Evolutionary conservation across 345 rosid species (phyloP).

Genomic region (Anastatica hierochuntica): DNA sequence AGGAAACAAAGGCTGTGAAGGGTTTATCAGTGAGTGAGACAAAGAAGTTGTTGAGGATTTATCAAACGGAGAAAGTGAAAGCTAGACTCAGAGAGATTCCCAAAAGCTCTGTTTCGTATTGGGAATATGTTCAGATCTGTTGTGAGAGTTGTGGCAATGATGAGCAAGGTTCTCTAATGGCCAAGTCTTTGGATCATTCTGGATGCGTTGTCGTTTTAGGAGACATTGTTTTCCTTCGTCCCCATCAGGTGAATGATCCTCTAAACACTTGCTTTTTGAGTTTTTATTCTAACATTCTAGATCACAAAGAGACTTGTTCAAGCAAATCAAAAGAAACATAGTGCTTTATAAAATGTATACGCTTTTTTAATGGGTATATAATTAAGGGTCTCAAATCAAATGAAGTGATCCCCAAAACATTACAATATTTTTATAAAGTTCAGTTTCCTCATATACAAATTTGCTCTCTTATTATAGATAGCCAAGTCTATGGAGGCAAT

Average conservation of each 20-base stretch:
- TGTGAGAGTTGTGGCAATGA: constrained; percentile 39
- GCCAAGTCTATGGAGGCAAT: constrained; percentile 45
- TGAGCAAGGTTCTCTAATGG: constrained; percentile 42
- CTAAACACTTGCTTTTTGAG: background rate
- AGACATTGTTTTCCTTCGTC: constrained; percentile 55
- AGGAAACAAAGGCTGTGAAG: constrained; percentile 8
- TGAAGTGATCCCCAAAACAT: background rate
- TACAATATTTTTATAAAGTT: background rate
- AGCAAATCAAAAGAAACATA: too few species aligned
- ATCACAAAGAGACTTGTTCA: too few species aligned
- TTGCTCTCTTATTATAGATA: constrained; percentile 21
- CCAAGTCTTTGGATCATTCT: constrained; percentile 49
- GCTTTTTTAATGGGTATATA: too few species aligned
- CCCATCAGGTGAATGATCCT: constrained; percentile 50
- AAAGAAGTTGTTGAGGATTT: constrained; percentile 50
- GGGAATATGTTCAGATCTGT: constrained; percentile 44
- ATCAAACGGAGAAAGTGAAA: constrained; percentile 52
- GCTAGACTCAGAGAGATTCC: constrained; percentile 41
- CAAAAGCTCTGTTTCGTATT: constrained; percentile 38
- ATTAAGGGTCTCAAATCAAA: too few species aligned
- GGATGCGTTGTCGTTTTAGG: constrained; percentile 72
- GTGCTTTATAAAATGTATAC: too few species aligned
- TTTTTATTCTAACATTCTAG: too few species aligned
- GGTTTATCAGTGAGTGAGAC: constrained; percentile 43
- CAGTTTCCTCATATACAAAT: background rate